These are phyloP conservation scores for Peronosclerospora sorghi DNA, from an alignment of 352 stramenopile species.

Conservation along the genomic window DNA sequence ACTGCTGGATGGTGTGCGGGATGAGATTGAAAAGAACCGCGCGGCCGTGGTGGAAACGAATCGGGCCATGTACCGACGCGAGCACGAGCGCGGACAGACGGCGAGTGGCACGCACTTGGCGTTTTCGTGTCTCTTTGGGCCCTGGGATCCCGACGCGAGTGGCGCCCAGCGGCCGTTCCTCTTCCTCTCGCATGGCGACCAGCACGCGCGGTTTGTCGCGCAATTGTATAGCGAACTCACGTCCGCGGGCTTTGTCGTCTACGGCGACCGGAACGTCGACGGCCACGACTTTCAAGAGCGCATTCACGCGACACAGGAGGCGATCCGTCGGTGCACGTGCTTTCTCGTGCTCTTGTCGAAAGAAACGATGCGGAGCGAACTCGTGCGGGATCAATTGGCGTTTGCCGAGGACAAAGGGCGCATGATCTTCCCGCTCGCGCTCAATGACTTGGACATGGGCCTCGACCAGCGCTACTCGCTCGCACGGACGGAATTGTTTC, in stretches of 20 bases:
- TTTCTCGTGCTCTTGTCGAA: slow-evolving; percentile 68
- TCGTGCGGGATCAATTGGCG: slow-evolving; percentile 69
- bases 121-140: slow-evolving; percentile 50
- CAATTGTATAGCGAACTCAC: slow-evolving; percentile 62
- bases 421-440: slow-evolving; percentile 62
- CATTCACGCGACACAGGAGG: slow-evolving; percentile 74
- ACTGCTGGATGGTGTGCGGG: slow-evolving; percentile 65
- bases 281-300: slow-evolving; percentile 53
- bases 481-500: slow-evolving; percentile 62
- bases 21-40: slow-evolving; percentile 75
- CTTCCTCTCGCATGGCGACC: slow-evolving; percentile 76
- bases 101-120: slow-evolving; percentile 16
- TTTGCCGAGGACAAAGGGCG: slow-evolving; percentile 82
- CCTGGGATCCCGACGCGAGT: slow-evolving; percentile 35
- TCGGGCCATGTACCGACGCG: slow-evolving; percentile 19
- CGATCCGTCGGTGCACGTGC: slow-evolving; percentile 70
- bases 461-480: slow-evolving; percentile 78
- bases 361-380: slow-evolving; percentile 57
- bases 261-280: slow-evolving; percentile 37
- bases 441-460: slow-evolving; percentile 50
- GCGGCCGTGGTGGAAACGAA: slow-evolving; percentile 33
- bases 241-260: slow-evolving; percentile 48
- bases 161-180: slow-evolving; percentile 17
- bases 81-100: slow-evolving; percentile 19
- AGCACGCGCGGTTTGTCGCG: slow-evolving; percentile 56